phyloP scores from a whole-genome alignment of 2,329 filamentous ascomycete genomes.

The Mollisiaceae sp. region DNA sequence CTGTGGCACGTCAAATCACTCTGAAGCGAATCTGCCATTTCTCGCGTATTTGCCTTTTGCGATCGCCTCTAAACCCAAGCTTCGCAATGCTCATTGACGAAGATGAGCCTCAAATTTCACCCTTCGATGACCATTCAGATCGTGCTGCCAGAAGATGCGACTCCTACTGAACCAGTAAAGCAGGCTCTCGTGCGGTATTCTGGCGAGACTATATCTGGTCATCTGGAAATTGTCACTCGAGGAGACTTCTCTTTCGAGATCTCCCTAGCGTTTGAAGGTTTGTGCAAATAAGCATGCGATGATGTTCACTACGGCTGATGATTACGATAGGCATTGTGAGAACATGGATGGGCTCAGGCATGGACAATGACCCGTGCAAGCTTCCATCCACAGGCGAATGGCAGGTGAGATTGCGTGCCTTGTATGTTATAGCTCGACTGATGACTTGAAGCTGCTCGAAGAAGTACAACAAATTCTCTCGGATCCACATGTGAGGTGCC shows the following conservation, averaged over 20 bases:
- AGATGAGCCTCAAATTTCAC: not conserved
- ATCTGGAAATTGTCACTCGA: slow-evolving; percentile 13
- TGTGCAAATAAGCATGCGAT: not conserved
- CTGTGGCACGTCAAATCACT: not conserved
- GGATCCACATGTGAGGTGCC: not conserved
- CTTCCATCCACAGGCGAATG: slow-evolving; percentile 16
- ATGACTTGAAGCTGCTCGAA: slow-evolving; percentile 3
- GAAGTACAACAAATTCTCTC: slow-evolving; percentile 6
- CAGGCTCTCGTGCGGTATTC: slow-evolving; percentile 6
- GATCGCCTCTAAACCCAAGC: not conserved
- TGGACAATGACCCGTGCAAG: slow-evolving; percentile 6
- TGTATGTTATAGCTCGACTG: not conserved
- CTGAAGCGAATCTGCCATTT: not conserved
- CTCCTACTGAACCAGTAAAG: not conserved
- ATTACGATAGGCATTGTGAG: slow-evolving; percentile 10
- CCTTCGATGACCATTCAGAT: slow-evolving; percentile 15
- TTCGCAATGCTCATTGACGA: not conserved
- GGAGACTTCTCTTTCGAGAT: slow-evolving; percentile 14
- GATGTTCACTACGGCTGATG: not conserved
- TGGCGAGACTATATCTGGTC: slow-evolving; percentile 14
- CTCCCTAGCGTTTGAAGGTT: slow-evolving; percentile 17
- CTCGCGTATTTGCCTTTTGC: not conserved
- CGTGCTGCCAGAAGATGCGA: slow-evolving; percentile 14
- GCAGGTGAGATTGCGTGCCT: slow-evolving; percentile 7
- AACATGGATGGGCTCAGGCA: slow-evolving; percentile 15